Evolutionary conservation across 2,329 filamentous ascomycete genomes (phyloP).

Genomic region (Magnaporthiopsis poae): DNA sequence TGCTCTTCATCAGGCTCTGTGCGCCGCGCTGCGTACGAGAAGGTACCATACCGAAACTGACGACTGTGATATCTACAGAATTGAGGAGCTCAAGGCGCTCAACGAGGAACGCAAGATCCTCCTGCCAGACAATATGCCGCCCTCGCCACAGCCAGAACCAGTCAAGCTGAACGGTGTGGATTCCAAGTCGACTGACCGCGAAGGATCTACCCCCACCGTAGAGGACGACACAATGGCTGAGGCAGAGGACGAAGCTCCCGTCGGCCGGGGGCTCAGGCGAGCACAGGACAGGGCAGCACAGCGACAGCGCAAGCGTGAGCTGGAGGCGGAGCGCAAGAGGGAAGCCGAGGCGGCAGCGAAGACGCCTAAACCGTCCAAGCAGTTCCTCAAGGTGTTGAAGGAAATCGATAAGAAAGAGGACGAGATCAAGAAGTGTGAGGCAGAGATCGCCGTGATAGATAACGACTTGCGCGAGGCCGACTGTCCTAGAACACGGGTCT

Average conservation of each 20-base stretch:
- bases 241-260: conserved; percentile 52
- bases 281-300: conserved; percentile 62
- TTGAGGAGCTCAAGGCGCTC: conserved; percentile 60
- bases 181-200: conserved; percentile 49
- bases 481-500: conserved; percentile 76
- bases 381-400: conserved; percentile 77
- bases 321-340: conserved; percentile 55
- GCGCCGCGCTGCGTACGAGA: background rate
- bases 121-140: conserved; percentile 61
- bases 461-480: conserved; percentile 90
- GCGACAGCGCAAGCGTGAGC: conserved; percentile 64
- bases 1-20: background rate
- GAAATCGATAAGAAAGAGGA: conserved; percentile 83
- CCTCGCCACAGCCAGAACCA: conserved; percentile 46
- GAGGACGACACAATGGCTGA: conserved; percentile 57
- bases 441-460: conserved; percentile 74
- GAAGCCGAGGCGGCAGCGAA: conserved; percentile 56
- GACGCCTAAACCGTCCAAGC: conserved; percentile 69
- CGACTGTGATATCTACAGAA: conserved; percentile 30
- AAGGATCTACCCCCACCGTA: conserved; percentile 50
- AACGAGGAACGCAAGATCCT: conserved; percentile 66
- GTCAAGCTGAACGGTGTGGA: conserved; percentile 45
- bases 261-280: conserved; percentile 47
- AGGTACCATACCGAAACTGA: conserved; percentile 17
- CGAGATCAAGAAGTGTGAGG: conserved; percentile 69